Evolutionary conservation across 805 yeast genomes (phyloP), one percentile per base, ranked within the genome.

Genomic region (Barnettozyma sucrosica): DNA sequence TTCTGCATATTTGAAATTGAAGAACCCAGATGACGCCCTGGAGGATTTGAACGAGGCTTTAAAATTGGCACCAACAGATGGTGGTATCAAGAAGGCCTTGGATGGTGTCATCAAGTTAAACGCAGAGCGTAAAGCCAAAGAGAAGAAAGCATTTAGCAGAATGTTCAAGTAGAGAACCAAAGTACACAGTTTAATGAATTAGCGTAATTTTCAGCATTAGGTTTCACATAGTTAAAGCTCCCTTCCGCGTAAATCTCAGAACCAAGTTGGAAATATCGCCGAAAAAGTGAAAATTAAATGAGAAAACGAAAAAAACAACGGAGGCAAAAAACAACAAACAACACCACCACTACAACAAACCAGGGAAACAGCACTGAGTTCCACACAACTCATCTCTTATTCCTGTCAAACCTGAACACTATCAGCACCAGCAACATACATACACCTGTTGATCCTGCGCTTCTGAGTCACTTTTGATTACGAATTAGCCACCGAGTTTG

Each of bases 91-190:
- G 41, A 79, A 77, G 54, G 89, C 87, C 16, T 69, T 87, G 39
- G 64, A 69, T 14, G 85, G 81, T 36, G 80, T 86, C 21, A 79
- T 79, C 59, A 65, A 64, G 39, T 61, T 68, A 33, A 68, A 79
- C 45, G 77, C 77, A 54, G 66, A 66, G n/a, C 74, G 83, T 55
- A 74, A 70, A 46, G 80, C 82, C 45, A 82, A 81, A 62, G 86
- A 85, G 59, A 85, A 80, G 69, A 83, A 81, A 56, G 87, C 89
- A 1, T 75, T 82, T 70, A 71, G 86, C 47, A 85, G 84, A 63
- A 80, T 85, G 71, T 86, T 86, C 55, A 46, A 57, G 5, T 67
- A 55, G 48, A 23, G 9, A 39, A 32, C 26, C n/a, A 28, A 28
- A 4, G 25, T 11, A 11, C 7, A 28, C 16, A 14, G 9, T 11